Conservation (phyloP, 2,329 filamentous ascomycete species). For the Alternaria postmessia region DNA sequence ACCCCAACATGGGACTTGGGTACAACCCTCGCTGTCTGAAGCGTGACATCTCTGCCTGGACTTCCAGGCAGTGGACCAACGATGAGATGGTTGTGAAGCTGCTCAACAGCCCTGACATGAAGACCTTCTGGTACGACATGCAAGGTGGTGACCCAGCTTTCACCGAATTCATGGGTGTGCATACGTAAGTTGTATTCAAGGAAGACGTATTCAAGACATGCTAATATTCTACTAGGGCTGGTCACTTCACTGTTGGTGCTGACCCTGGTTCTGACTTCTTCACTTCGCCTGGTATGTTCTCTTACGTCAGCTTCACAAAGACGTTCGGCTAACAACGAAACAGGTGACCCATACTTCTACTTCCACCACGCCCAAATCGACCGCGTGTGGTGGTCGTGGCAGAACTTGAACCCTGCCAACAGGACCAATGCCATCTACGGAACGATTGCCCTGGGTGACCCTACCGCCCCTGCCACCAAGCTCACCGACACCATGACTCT, state of each 20-base stretch:
- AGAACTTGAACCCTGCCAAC: constrained; percentile 52
- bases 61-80: constrained; percentile 38
- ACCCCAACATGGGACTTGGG: constrained; percentile 34
- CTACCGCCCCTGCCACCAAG: constrained; percentile 55
- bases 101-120: constrained; percentile 40
- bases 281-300: constrained; percentile 47
- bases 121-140: constrained; percentile 51
- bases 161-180: constrained; percentile 48
- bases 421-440: constrained; percentile 51
- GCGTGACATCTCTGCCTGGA: constrained; percentile 46
- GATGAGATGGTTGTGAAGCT: constrained; percentile 37
- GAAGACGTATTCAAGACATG: no score
- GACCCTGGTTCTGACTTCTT: constrained; percentile 57
- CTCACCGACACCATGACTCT: constrained; percentile 55
- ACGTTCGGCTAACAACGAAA: constrained; percentile 39
- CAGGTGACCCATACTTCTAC: constrained; percentile 47
- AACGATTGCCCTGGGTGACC: constrained; percentile 56
- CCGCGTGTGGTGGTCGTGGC: constrained; percentile 60
- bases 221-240: constrained; percentile 31
- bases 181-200: constrained; percentile 35
- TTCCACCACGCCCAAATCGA: constrained; percentile 59
- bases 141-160: constrained; percentile 44
- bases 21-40: constrained; percentile 49
- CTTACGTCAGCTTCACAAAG: background rate
- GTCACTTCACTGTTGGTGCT: constrained; percentile 56